Evolutionary conservation across 768 basidiomycete species (phyloP).

Genomic region (Holtermanniella nyarrowii): DNA sequence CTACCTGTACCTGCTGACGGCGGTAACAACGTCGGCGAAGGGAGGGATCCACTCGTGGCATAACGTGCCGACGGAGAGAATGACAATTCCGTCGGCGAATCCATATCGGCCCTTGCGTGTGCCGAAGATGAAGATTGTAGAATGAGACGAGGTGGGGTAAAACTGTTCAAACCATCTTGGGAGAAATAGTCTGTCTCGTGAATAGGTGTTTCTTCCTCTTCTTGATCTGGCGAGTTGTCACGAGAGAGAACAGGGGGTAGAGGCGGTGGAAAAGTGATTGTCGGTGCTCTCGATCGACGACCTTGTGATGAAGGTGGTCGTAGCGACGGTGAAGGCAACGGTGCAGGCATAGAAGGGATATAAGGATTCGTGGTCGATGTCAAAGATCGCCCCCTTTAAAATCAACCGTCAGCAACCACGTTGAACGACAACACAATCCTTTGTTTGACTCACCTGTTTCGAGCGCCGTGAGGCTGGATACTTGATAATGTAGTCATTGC

Average conservation of each 20-base stretch:
- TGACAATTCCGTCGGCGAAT: constrained; percentile 5
- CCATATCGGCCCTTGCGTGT: neutral
- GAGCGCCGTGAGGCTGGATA: neutral
- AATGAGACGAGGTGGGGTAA: neutral
- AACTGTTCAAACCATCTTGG: neutral
- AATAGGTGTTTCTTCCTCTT: constrained; percentile 1
- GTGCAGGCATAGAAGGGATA: neutral
- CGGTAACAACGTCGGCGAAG: neutral
- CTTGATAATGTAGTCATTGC: neutral
- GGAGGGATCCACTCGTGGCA: neutral
- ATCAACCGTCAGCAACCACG: neutral
- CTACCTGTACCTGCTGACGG: neutral
- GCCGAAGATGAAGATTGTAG: neutral
- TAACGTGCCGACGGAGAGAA: too few relatives aligned
- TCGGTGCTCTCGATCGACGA: constrained; percentile 19
- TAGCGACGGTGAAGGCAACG: neutral
- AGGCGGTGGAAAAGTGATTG: constrained; percentile 15
- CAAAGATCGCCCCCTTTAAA: neutral
- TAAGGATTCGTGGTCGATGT: neutral
- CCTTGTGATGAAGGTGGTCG: neutral
- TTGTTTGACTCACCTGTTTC: neutral
- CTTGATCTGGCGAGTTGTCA: constrained; percentile 24
- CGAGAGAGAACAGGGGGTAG: constrained; percentile 30
- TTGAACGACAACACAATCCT: neutral
- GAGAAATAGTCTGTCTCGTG: neutral